Conservation (phyloP, 768 basidiomycete genomes). For the Hericium rajendrae region DNA sequence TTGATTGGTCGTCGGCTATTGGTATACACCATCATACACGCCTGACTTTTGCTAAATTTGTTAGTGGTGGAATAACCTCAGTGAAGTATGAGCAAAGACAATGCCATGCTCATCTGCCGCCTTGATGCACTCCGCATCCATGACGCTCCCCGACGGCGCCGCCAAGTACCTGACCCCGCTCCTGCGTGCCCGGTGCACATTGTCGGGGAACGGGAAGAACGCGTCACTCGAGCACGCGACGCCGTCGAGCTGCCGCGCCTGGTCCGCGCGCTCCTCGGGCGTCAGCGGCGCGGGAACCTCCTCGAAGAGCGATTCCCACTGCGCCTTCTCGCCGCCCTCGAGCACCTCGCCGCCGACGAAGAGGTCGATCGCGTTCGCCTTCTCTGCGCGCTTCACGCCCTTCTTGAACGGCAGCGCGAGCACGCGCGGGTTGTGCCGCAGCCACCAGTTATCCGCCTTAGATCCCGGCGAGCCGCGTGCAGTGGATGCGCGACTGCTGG, state of each 20-base stretch:
- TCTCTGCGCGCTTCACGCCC: conserved; percentile 95
- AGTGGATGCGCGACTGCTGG: conserved; percentile 98
- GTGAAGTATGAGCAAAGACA: conserved; percentile 81
- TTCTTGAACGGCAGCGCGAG: conserved; percentile 93
- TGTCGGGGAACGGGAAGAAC: conserved; percentile 99
- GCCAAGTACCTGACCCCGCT: conserved; percentile 91
- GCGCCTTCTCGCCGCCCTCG: conserved; percentile 79
- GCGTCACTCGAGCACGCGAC: conserved; percentile 95
- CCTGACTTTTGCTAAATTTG: neutral
- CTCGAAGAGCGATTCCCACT: conserved; percentile 89
- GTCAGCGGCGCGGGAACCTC: conserved; percentile 54
- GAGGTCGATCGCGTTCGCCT: conserved; percentile 96
- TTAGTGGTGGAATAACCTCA: conserved; percentile 88
- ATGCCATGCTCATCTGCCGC: conserved; percentile 90
- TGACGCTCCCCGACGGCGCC: conserved; percentile 88
- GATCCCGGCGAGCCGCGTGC: conserved; percentile 95
- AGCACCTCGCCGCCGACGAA: conserved; percentile 86
- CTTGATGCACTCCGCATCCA: conserved; percentile 95
- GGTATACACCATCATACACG: neutral
- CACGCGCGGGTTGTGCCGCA: conserved; percentile 92
- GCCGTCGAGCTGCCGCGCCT: conserved; percentile 64
- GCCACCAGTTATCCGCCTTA: conserved; percentile 99
- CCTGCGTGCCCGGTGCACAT: conserved; percentile 86
- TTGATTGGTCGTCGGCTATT: too few relatives aligned
- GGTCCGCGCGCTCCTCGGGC: conserved; percentile 62